A percentile compares a stretch with the other conserved stretches of the same genome.
These are phyloP conservation scores for Epichloe elymi DNA, from an alignment of 2,329 filamentous ascomycete genomes.

Conservation along the genomic window DNA sequence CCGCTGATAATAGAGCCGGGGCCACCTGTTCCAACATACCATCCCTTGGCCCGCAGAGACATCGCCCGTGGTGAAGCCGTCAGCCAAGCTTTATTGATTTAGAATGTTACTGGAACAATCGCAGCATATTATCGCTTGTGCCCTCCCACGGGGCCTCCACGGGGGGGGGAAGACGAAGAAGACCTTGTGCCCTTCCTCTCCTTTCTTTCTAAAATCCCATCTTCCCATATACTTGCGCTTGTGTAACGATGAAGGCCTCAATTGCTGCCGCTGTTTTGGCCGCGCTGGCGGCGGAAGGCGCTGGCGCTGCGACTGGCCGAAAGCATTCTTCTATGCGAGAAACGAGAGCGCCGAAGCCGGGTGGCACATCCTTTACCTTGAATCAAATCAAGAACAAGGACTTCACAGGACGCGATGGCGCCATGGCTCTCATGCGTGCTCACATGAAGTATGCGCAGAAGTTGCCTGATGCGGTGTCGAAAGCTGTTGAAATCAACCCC, in stretches of 20 bases:
- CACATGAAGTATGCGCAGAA: slow-evolving; percentile 24
- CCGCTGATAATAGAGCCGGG: not conserved
- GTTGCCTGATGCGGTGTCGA: slow-evolving; percentile 15
- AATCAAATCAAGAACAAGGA: slow-evolving; percentile 20
- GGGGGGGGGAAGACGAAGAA: too few relatives aligned
- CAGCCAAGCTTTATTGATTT: not conserved
- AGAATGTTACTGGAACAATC: not conserved
- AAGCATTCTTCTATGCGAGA: not conserved
- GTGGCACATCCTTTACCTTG: slow-evolving; percentile 14
- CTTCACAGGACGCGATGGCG: slow-evolving; percentile 21
- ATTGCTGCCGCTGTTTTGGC: slow-evolving; percentile 2
- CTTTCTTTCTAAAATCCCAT: too few relatives aligned
- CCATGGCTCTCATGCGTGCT: slow-evolving; percentile 17
- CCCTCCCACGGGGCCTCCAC: too few relatives aligned
- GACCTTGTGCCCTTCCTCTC: not conserved
- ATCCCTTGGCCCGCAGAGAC: not conserved
- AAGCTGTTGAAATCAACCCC: slow-evolving; percentile 12
- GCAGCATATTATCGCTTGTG: too few relatives aligned
- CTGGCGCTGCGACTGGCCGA: slow-evolving; percentile 1
- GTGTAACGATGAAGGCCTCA: slow-evolving; percentile 3
- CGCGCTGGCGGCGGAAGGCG: slow-evolving; percentile 5
- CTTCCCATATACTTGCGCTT: too few relatives aligned
- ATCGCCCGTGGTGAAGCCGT: not conserved
- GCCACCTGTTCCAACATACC: not conserved
- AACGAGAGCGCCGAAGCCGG: not conserved